Base-by-base conservation (phyloP, 2,329 filamentous ascomycete genomes). In the Sarocladium strictum region DNA sequence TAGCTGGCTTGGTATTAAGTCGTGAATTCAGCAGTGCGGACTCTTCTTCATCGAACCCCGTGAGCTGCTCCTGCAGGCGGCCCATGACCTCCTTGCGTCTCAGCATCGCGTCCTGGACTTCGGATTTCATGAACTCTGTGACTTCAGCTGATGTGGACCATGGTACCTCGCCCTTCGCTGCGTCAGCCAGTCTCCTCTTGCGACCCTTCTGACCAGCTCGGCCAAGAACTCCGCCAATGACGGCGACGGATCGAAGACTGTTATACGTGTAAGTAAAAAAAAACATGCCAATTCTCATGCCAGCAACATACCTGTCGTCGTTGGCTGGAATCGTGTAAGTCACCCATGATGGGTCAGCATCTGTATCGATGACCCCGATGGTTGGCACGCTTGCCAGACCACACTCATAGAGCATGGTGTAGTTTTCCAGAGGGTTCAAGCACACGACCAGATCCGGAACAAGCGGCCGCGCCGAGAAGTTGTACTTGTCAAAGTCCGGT, bases 271-370 rank as follows among this genome's bases (percentile, higher is more conserved):
- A 23, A 54, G 52, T 23, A 27, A 32, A 10, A n/a, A 52, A 4
- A 9, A 4, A 32, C 47, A 19, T 33, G 23, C 19, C 19, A 32
- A 9, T 21, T 21, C 3, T 23, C 29, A 37, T 21, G 24, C 15
- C 45, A 15, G 4, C 35, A 45, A 68, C 77, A 65, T 69, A 90
- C 87, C 86, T 91, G 77, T 99, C 94, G 67, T 99, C 94, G 69
- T 99, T 99, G 52, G 90, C 90, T 2, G 94, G 94, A 62, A 99
- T 97, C 14, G 89, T 89, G 67, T 99, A 99, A 3, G 94, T 97
- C 52, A 97, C 91, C 83, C 89, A 93, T 0, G 90, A 90, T 1
- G 94, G 90, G 70, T 97, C 89, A 2, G 85, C 86, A 69, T 99
- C 89, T 1, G 94, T 97, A 70, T 99, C 94, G 61, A 97, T 87